Evolutionary conservation across 352 stramenopile genomes (phyloP).

Genomic region (Phytopythium vexans): DNA sequence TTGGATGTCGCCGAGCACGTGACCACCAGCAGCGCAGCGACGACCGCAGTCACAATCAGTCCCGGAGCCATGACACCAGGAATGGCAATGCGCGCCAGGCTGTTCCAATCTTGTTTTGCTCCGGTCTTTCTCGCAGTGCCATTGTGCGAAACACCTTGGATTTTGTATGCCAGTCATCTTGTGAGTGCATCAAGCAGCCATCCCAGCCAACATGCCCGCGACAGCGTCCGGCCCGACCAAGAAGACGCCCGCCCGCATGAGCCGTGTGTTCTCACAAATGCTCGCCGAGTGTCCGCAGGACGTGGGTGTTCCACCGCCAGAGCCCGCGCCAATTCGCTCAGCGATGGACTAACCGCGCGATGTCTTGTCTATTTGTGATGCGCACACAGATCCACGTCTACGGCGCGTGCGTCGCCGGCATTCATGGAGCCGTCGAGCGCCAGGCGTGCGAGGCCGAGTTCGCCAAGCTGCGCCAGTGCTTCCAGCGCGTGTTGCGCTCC

Average conservation of each 20-base stretch:
- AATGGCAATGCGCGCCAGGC: too few relatives aligned
- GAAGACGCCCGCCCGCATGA: conserved; percentile 54
- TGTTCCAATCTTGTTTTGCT: too few relatives aligned
- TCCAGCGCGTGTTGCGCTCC: conserved; percentile 43
- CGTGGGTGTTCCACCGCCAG: conserved; percentile 20
- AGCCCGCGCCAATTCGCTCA: too few relatives aligned
- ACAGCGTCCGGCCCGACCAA: conserved; percentile 11
- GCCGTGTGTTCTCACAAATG: conserved; percentile 70
- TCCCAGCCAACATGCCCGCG: conserved; percentile 7
- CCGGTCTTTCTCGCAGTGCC: background rate
- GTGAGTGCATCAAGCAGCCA: too few relatives aligned
- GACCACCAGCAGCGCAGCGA: conserved; percentile 5
- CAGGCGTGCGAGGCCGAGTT: conserved; percentile 71
- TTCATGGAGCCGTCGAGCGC: conserved; percentile 47
- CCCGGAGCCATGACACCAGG: too few relatives aligned
- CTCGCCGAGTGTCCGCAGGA: conserved; percentile 56
- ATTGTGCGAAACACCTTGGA: background rate
- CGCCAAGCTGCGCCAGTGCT: conserved; percentile 64
- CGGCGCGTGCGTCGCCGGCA: conserved; percentile 67
- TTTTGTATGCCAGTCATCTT: too few relatives aligned
- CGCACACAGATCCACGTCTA: conserved; percentile 68
- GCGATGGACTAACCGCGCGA: background rate
- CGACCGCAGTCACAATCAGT: conserved; percentile 9
- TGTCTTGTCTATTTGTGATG: conserved; percentile 3
- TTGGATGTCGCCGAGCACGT: conserved; percentile 1